A percentile compares a stretch with the other conserved stretches of the same genome.
These are phyloP conservation scores for Metschnikowia orientalis DNA, from an alignment of 805 yeast genomes.

Conservation along the genomic window DNA sequence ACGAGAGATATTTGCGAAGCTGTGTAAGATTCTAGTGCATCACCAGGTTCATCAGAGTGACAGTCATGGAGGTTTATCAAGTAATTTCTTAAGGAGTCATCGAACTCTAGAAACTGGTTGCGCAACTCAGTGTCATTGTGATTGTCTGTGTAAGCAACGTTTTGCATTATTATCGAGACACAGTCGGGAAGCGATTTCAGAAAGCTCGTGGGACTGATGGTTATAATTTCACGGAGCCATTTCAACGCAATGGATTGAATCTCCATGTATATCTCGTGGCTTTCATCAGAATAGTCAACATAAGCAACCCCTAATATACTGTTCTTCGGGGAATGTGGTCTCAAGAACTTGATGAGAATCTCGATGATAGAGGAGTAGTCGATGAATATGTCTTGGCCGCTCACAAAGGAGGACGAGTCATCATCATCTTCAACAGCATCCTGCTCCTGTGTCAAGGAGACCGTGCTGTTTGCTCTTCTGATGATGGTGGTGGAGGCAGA, in stretches of 20 bases:
- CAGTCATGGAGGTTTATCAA: slow-evolving; percentile 28
- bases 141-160: slow-evolving; percentile 32
- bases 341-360: slow-evolving; percentile 71
- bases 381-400: slow-evolving; percentile 70
- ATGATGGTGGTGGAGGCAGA: slow-evolving; percentile 26
- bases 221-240: slow-evolving; percentile 76
- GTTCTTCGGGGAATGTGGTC: slow-evolving; percentile 29
- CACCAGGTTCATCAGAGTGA: slow-evolving; percentile 12
- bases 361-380: slow-evolving; percentile 78
- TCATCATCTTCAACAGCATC: slow-evolving; percentile 15
- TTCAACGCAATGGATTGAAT: slow-evolving; percentile 74
- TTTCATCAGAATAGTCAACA: slow-evolving; percentile 28
- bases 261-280: slow-evolving; percentile 43
- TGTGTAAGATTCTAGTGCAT: slow-evolving; percentile 7
- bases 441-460: slow-evolving; percentile 1
- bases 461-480: slow-evolving; percentile 10
- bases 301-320: slow-evolving; percentile 7
- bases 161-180: slow-evolving; percentile 57
- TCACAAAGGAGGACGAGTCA: slow-evolving; percentile 28
- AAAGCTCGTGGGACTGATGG: slow-evolving; percentile 71
- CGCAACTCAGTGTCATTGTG: slow-evolving; percentile 36
- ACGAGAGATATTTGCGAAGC: slow-evolving; percentile 31
- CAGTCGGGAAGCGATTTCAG: slow-evolving; percentile 71
- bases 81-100: slow-evolving; percentile 30
- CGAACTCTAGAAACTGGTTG: slow-evolving; percentile 34